These are phyloP conservation scores for Vaccinium macrocarpon DNA, from an alignment of 148 eudicot species.

Conservation along the genomic window DNA sequence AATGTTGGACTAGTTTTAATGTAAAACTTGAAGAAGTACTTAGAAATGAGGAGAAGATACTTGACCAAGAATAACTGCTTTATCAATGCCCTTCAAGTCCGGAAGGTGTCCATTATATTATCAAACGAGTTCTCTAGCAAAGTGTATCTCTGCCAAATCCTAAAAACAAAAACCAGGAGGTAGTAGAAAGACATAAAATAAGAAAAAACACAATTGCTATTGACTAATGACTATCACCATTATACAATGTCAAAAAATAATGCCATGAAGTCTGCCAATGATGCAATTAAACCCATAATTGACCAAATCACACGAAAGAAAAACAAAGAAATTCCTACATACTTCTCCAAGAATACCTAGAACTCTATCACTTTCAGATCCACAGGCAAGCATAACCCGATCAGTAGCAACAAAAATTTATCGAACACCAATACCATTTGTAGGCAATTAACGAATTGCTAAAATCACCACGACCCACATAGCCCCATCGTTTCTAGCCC, in stretches of 20 bases:
- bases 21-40: no score
- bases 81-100: background rate
- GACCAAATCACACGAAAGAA: background rate
- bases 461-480: background rate
- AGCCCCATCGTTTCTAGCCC: no score
- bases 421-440: background rate
- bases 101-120: constrained; percentile 90
- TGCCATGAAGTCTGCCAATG: background rate
- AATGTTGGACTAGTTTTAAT: no score
- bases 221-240: background rate
- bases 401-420: constrained; percentile 16
- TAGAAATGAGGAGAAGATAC: constrained; percentile 22
- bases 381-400: constrained; percentile 93
- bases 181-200: background rate
- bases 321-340: constrained; percentile 14
- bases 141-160: constrained; percentile 63
- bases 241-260: background rate
- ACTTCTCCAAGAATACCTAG: constrained; percentile 92
- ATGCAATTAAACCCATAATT: background rate
- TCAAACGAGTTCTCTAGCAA: constrained; percentile 96
- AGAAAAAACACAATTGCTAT: background rate
- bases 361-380: constrained; percentile 89
- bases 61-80: constrained; percentile 85
- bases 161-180: constrained; percentile 20
- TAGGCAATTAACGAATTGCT: constrained; percentile 5